Base-by-base conservation (phyloP, 2,329 filamentous ascomycete species). In the Epichloe aotearoae region DNA sequence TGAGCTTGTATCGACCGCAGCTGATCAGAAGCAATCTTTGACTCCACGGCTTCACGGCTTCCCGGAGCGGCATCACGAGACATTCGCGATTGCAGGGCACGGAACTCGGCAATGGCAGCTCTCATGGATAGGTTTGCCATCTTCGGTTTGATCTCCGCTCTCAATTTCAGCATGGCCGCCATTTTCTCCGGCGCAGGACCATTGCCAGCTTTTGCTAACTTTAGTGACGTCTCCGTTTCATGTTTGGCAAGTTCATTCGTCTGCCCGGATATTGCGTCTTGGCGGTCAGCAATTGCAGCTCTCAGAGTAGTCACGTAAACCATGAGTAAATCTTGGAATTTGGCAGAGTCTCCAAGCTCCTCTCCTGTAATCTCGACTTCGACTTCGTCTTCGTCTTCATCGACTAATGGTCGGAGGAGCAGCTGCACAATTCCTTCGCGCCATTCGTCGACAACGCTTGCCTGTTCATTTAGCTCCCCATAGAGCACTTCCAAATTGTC, bases 311-410 rank as follows among this genome's bases (percentile, higher is more conserved):
- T 82, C 52, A 95, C 84, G 61, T 94, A 95, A 6, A 86, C 86
- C 66, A 91, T 87, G 41, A 96, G 78, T 62, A 94, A 82, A 54
- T 96, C 91, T 66, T 97, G 91, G 44, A 84, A 77, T 63, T 87
- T 87, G 0, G 89, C 88, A 0, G 91, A 95, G 34, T 86, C 80
- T 57, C 88, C 86, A 55, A 95, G 93, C 63, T 97, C 93, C 53
- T 96, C 84, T 23, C 93, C 93, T 11, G 88, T 91, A 2, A 82
- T 77, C 52, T 95, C 88, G 10, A 76, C 67, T 52, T 95, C 88
- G 3, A 82, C 77, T 52, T 95, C 88, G 10, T 76, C 67, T 15
- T 46, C 80, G 40, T 95, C 88, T 60, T 93, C 82, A 58, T 97
- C 93, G 17, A 97, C 80, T 2, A 97, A 73, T 0, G 87, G 81